phyloP scores from a whole-genome alignment of 2,329 filamentous ascomycete genomes.

The Lecanicillium sp. region DNA sequence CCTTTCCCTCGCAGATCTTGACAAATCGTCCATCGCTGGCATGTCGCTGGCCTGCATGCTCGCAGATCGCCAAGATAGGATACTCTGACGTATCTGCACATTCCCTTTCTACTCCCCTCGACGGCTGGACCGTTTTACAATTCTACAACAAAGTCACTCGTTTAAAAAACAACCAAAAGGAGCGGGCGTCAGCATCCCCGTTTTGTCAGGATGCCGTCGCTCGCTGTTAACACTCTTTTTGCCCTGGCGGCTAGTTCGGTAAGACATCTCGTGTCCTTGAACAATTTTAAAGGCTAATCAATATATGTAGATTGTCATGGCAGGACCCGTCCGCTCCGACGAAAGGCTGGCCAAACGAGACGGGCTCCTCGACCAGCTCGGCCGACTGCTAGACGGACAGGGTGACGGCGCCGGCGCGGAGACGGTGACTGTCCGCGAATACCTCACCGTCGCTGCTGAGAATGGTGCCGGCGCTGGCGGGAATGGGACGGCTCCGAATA shows the following conservation, averaged over 20 bases:
- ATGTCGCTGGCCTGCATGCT: no score
- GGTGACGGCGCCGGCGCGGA: background rate
- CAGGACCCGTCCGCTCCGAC: constrained; percentile 4
- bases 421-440: background rate
- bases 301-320: background rate
- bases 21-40: no score
- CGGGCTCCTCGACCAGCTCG: constrained; percentile 9
- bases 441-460: no score
- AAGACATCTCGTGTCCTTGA: constrained; percentile 5
- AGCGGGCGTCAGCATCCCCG: constrained; percentile 5
- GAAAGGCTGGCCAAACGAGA: constrained; percentile 4
- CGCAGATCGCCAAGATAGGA: no score
- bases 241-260: constrained; percentile 13
- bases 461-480: no score
- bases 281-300: background rate
- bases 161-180: background rate
- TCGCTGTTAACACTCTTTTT: constrained; percentile 12
- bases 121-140: constrained; percentile 7
- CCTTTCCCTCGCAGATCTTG: no score
- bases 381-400: constrained; percentile 5
- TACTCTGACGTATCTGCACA: background rate
- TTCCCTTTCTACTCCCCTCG: background rate
- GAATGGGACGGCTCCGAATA: no score
- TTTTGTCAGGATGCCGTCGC: constrained; percentile 13
- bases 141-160: background rate